Evolutionary conservation across 768 basidiomycete species (phyloP).

Genomic region (Dacryopinax primogenitus): DNA sequence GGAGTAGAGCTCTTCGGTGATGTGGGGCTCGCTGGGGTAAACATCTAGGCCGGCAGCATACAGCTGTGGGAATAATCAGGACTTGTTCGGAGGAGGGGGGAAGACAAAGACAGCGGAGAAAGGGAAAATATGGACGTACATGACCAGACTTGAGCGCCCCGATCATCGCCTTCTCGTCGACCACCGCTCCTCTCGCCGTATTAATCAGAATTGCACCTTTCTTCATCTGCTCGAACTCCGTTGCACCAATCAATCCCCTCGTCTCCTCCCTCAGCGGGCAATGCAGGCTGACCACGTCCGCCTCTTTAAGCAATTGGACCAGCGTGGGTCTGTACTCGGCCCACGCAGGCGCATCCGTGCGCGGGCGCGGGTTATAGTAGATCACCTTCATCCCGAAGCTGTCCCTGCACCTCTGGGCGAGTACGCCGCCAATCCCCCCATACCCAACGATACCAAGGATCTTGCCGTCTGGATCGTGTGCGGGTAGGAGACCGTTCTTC

Average conservation of each 20-base stretch:
- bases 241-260: conserved; percentile 57
- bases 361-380: conserved; percentile 44
- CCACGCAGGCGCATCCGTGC: conserved; percentile 48
- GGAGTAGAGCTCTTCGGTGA: conserved; percentile 65
- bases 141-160: conserved; percentile 75
- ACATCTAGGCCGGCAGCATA: conserved; percentile 75
- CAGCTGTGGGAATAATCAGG: conserved; percentile 35
- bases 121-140: conserved; percentile 52
- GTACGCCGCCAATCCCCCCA: conserved; percentile 60
- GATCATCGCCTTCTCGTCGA: conserved; percentile 80
- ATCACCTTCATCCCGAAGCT: conserved; percentile 83
- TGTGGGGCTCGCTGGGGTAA: conserved; percentile 68
- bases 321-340: conserved; percentile 57
- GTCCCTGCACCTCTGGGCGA: conserved; percentile 51
- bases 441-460: conserved; percentile 64
- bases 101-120: neutral
- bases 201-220: conserved; percentile 68
- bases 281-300: conserved; percentile 79
- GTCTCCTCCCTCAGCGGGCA: conserved; percentile 69
- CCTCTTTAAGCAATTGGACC: conserved; percentile 47
- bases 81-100: neutral
- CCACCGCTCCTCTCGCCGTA: conserved; percentile 80
- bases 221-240: conserved; percentile 64
- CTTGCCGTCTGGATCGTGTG: conserved; percentile 52
- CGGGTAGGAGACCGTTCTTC: conserved; percentile 42